phyloP scores from a whole-genome alignment of 495 filamentous ascomycete species.

The Podospora pseudoanserina region DNA sequence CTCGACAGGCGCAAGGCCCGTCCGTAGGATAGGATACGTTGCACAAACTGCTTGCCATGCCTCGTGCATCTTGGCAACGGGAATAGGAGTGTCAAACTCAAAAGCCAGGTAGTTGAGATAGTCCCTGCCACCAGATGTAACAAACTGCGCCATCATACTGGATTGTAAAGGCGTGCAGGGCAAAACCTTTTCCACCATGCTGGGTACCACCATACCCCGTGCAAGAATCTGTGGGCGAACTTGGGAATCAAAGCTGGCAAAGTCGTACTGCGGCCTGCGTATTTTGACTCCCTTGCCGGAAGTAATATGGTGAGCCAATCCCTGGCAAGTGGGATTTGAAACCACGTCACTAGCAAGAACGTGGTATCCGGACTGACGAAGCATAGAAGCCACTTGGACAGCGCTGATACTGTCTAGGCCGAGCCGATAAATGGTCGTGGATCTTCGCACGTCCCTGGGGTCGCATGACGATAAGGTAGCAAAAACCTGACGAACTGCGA shows the following conservation, averaged over 20 bases:
- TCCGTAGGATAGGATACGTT: conserved; percentile 66
- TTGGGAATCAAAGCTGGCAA: conserved; percentile 32
- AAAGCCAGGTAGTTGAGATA: conserved; percentile 63
- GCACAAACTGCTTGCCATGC: conserved; percentile 57
- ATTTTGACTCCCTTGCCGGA: not conserved
- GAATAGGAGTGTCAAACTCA: conserved; percentile 28
- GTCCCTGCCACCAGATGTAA: conserved; percentile 50
- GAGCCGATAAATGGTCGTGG: conserved; percentile 72
- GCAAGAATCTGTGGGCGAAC: conserved; percentile 28
- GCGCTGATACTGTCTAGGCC: conserved; percentile 87
- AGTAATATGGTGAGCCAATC: conserved; percentile 26
- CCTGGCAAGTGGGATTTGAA: conserved; percentile 51
- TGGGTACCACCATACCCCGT: conserved; percentile 1
- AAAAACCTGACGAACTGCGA: conserved; percentile 52
- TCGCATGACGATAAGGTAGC: conserved; percentile 51
- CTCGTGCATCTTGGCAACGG: conserved; percentile 32
- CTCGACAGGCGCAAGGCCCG: conserved; percentile 60
- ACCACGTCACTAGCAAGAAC: conserved; percentile 67
- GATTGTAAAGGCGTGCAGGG: conserved; percentile 64
- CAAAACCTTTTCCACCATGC: conserved; percentile 43
- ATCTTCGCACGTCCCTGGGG: conserved; percentile 51
- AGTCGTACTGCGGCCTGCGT: conserved; percentile 39
- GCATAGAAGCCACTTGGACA: conserved; percentile 66
- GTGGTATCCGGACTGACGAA: conserved; percentile 54
- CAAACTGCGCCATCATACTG: conserved; percentile 60